Conservation (phyloP, 2,329 filamentous ascomycete species). For the Cadophora malorum region DNA sequence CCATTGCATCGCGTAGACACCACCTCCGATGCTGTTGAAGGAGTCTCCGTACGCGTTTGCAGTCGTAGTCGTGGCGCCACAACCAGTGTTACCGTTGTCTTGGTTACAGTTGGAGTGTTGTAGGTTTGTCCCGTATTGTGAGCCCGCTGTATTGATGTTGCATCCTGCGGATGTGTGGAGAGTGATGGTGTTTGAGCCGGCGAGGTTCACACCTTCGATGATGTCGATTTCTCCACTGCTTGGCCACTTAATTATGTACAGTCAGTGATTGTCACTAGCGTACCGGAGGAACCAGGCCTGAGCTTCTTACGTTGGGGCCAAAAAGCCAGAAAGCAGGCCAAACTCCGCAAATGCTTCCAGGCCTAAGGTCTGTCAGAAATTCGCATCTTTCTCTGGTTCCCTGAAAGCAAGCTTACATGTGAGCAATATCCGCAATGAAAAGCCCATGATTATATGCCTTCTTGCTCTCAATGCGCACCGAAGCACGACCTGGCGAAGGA, state of each 20-base stretch:
- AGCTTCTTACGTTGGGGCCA: conserved; percentile 21
- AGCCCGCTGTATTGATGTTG: conserved; percentile 48
- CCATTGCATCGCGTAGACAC: conserved; percentile 76
- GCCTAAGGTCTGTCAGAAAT: conserved; percentile 43
- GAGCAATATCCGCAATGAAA: conserved; percentile 73
- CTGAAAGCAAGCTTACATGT: conserved; percentile 61
- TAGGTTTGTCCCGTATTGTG: conserved; percentile 50
- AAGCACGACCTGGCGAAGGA: conserved; percentile 57
- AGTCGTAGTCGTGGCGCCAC: conserved; percentile 47
- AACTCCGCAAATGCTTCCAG: conserved; percentile 67
- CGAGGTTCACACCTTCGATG: conserved; percentile 71
- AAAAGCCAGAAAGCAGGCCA: conserved; percentile 75
- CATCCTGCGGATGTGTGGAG: conserved; percentile 63
- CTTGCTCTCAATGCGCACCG: conserved; percentile 71
- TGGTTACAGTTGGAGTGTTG: conserved; percentile 53
- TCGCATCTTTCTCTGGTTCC: neutral
- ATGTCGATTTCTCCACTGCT: conserved; percentile 67
- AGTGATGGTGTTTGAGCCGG: conserved; percentile 65
- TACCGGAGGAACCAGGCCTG: neutral
- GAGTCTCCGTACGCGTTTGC: conserved; percentile 63
- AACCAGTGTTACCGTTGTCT: conserved; percentile 52
- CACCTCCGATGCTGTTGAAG: conserved; percentile 72
- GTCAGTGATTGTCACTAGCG: neutral
- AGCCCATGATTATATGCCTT: conserved; percentile 68
- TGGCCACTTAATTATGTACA: conserved; percentile 56